Percentiles rank a stretch among this genome's conserved stretches.
Evolutionary conservation across 176 grass and related monocot genomes (phyloP).

Genomic region (Carex kokanica): DNA sequence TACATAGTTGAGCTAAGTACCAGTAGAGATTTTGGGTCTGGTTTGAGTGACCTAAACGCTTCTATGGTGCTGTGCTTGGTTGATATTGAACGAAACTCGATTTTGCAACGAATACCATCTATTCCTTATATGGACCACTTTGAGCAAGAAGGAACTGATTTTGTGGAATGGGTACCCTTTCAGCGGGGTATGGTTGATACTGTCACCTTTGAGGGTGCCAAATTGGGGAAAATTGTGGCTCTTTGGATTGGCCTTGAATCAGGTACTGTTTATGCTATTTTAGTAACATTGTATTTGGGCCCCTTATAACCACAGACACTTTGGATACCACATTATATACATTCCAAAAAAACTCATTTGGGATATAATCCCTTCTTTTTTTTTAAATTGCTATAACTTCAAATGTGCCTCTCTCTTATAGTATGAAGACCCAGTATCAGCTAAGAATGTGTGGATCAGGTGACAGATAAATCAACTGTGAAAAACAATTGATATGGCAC

Average conservation of each 20-base stretch:
- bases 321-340: background rate
- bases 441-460: background rate
- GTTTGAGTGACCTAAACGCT: constrained; percentile 57
- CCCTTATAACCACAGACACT: background rate
- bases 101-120: constrained; percentile 63
- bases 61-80: constrained; percentile 68
- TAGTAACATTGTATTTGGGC: background rate
- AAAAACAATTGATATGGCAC: background rate
- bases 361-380: background rate
- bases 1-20: constrained; percentile 72
- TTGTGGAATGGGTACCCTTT: constrained; percentile 39
- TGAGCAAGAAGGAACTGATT: constrained; percentile 21
- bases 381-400: background rate
- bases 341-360: too few species aligned
- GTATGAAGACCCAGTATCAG: background rate
- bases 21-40: constrained; percentile 70
- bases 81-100: constrained; percentile 47
- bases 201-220: constrained; percentile 56
- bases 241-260: constrained; percentile 93
- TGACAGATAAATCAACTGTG: background rate
- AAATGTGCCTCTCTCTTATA: background rate
- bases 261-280: constrained; percentile 41
- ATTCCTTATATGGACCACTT: constrained; percentile 39
- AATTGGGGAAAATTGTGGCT: constrained; percentile 62
- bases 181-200: constrained; percentile 62